Evolutionary conservation across 495 filamentous ascomycete species (phyloP), one percentile per base, ranked within the genome.

Genomic region (Pyrenopolyporus hunteri): DNA sequence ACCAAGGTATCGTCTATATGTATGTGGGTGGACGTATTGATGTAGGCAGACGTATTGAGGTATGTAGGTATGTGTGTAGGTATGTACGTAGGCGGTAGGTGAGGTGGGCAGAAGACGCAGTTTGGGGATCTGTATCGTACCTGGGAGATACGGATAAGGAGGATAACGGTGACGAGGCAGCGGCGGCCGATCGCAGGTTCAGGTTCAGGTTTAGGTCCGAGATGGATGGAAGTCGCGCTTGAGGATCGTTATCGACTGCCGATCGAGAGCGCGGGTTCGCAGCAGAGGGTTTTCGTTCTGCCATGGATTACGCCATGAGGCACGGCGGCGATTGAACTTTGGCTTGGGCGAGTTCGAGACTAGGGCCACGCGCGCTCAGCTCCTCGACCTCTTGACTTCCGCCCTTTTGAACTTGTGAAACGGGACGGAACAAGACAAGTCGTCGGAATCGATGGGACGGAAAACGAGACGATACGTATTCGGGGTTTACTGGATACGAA

Each of bases 231-330:
- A 77, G 73, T 72, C 68, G 76, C 73, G 65, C 69, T 70, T 71
- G 61, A 62, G 69, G 68, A 71, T 78, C 73, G 77, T 77, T 73
- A 69, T 82, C 76, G 70, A 77, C 67, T 70, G 72, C 78, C 79
- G 79, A 78, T 80, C 77, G 76, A 73, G 77, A 79, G 73, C 77
- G 77, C 77, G 64, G 70, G 59, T 72, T 76, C 76, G 75, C 76
- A 70, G 73, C 70, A 73, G 75, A 53, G 57, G 57, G 60, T 63
- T 68, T 80, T 79, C 77, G 78, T 75, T 82, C 79, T 82, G 79
- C 79, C 79, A 82, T 82, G 79, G 77, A 79, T 79, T 79, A 82
- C 79, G 79, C 79, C 79, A 82, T 82, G 70, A 68, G 73, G 68
- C 73, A 73, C 70, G 68, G 69, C 68, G 61, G 67, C 52, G 46